Conservation (phyloP, 2,329 filamentous ascomycete species). For the Neocucurbitaria cava region DNA sequence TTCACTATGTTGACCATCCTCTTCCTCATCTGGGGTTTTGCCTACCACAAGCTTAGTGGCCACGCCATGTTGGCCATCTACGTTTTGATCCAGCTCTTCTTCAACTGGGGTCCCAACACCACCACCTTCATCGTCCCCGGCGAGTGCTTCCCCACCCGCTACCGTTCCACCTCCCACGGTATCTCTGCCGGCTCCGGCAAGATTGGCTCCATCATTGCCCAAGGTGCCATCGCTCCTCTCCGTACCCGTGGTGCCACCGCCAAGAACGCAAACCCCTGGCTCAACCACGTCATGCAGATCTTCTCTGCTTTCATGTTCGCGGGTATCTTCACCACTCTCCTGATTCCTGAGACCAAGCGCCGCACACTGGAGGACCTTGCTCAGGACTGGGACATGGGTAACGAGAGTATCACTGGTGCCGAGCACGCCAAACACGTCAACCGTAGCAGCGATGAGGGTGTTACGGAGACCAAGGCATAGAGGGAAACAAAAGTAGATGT, state of each 20-base stretch:
- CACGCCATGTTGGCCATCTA: conserved; percentile 56
- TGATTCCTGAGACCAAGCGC: conserved; percentile 80
- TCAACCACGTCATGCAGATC: conserved; percentile 77
- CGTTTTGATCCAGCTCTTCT: conserved; percentile 59
- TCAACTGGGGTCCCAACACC: conserved; percentile 59
- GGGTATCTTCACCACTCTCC: conserved; percentile 70
- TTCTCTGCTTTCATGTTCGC: conserved; percentile 82
- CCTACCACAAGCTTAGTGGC: conserved; percentile 43
- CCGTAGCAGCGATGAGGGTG: conserved; percentile 28
- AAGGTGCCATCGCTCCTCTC: conserved; percentile 56
- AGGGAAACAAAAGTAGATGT: background rate
- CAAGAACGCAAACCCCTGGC: conserved; percentile 63
- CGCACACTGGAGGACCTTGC: conserved; percentile 76
- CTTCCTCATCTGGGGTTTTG: conserved; percentile 47
- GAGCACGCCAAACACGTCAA: conserved; percentile 28
- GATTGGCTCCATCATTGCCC: conserved; percentile 58
- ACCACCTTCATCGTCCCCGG: conserved; percentile 61
- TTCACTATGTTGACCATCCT: conserved; percentile 44
- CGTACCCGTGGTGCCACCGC: conserved; percentile 59
- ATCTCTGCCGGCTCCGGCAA: conserved; percentile 58
- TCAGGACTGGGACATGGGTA: conserved; percentile 44
- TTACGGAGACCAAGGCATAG: conserved; percentile 13
- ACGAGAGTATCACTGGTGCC: conserved; percentile 40
- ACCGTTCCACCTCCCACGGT: conserved; percentile 58
- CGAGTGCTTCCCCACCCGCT: conserved; percentile 59